These are phyloP conservation scores for Sesbania bispinosa DNA, from an alignment of 306 rosid species.

Conservation along the genomic window DNA sequence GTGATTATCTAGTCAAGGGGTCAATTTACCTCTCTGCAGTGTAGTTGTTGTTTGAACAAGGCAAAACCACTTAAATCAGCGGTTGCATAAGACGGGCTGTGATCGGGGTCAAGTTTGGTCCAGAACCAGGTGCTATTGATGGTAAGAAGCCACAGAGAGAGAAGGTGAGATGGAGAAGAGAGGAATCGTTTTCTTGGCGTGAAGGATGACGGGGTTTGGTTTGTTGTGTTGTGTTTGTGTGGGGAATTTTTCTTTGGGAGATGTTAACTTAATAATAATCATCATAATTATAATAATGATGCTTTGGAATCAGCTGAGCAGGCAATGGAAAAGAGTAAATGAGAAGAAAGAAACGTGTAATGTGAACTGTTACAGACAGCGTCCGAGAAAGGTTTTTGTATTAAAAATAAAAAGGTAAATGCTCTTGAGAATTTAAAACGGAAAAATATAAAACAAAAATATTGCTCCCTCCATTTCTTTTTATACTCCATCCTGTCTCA, in stretches of 20 bases:
- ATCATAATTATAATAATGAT: not conserved
- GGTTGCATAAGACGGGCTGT: slow-evolving; percentile 1
- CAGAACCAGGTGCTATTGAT: slow-evolving; percentile 4
- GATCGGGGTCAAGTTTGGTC: slow-evolving; percentile 3
- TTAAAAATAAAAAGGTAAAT: too few relatives aligned
- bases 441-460: too few relatives aligned
- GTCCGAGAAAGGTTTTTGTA: too few relatives aligned
- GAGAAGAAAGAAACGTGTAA: not conserved
- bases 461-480: too few relatives aligned
- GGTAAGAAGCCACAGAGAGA: not conserved
- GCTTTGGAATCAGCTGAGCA: slow-evolving; percentile 33
- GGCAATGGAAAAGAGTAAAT: not conserved
- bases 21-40: slow-evolving; percentile 16
- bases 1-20: slow-evolving; percentile 11
- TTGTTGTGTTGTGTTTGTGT: slow-evolving; percentile 23
- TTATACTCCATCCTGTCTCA: too few relatives aligned
- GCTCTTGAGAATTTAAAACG: too few relatives aligned
- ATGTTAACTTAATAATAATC: not conserved
- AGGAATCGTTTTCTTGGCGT: slow-evolving; percentile 44
- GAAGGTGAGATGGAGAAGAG: not conserved
- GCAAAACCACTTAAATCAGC: not conserved
- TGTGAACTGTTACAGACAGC: not conserved
- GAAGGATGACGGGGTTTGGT: slow-evolving; percentile 36
- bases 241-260: slow-evolving; percentile 16
- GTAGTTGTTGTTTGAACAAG: not conserved